These are phyloP conservation scores for Phytophthora megakarya DNA, from an alignment of 352 stramenopile species.

Conservation along the genomic window DNA sequence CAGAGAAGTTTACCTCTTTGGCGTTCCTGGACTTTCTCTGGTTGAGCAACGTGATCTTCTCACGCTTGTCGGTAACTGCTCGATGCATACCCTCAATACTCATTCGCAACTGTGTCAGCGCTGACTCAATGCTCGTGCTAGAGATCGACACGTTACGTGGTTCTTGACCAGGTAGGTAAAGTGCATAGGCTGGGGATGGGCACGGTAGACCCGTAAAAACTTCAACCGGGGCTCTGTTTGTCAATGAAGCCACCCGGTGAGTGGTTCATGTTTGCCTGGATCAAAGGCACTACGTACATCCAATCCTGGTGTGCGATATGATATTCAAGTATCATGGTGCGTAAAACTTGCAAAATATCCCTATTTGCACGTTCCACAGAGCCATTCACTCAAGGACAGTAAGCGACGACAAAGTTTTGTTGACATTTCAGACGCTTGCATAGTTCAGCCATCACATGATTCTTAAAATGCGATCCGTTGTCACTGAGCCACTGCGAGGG, in stretches of 20 bases:
- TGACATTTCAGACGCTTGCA: slow-evolving; percentile 25
- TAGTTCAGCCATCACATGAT: slow-evolving; percentile 24
- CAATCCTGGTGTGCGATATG: slow-evolving; percentile 9
- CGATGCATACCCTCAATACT: slow-evolving; percentile 13
- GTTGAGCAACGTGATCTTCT: slow-evolving; percentile 13
- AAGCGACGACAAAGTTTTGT: slow-evolving; percentile 29
- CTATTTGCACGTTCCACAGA: slow-evolving; percentile 7
- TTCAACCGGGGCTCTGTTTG: slow-evolving; percentile 3
- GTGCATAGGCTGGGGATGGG: not conserved
- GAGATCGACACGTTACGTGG: not conserved
- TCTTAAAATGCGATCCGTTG: slow-evolving; percentile 40
- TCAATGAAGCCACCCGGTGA: slow-evolving; percentile 9
- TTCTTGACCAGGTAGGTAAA: not conserved
- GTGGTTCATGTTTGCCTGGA: slow-evolving; percentile 20
- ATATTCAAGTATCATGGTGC: slow-evolving; percentile 19
- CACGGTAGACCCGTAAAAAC: slow-evolving; percentile 13
- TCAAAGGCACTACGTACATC: slow-evolving; percentile 9
- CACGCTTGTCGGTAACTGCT: not conserved
- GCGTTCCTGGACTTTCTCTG: slow-evolving; percentile 3
- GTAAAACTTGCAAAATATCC: slow-evolving; percentile 25
- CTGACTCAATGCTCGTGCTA: not conserved
- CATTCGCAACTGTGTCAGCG: not conserved
- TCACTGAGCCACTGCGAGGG: slow-evolving; percentile 30
- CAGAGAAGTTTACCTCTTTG: not conserved
- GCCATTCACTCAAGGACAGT: slow-evolving; percentile 31